These are phyloP conservation scores for Quercus mongolica DNA, from an alignment of 306 rosid genomes.

Conservation along the genomic window DNA sequence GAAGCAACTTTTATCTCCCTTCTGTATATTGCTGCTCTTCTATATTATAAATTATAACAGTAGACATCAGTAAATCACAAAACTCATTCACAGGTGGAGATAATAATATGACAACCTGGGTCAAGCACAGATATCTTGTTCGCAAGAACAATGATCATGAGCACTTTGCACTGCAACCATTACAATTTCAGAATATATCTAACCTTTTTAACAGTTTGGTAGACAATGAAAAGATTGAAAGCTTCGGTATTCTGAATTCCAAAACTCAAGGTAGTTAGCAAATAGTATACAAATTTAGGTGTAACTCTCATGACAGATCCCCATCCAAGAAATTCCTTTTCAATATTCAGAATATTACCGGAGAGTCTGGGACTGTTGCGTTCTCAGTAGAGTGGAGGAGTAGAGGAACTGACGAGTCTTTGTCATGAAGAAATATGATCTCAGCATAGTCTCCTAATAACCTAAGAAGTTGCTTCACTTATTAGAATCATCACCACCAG, in stretches of 20 bases:
- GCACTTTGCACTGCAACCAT: background rate
- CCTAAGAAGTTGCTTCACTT: slow-evolving; percentile 8
- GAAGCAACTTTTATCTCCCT: background rate
- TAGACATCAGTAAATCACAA: no score
- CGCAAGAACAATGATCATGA: background rate
- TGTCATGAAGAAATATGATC: background rate
- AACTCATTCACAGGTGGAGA: background rate
- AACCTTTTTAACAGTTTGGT: background rate
- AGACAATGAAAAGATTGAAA: background rate
- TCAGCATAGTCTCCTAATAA: background rate
- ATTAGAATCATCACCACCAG: slow-evolving; percentile 33
- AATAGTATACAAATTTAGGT: background rate
- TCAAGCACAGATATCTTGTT: background rate
- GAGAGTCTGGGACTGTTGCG: background rate
- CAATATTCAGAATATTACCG: background rate
- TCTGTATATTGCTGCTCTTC: no score
- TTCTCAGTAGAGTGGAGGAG: slow-evolving; percentile 14
- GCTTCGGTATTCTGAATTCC: background rate
- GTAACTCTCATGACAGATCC: background rate
- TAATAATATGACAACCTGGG: background rate
- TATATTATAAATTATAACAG: background rate
- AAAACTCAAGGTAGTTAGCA: background rate
- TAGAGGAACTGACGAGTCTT: slow-evolving; percentile 7
- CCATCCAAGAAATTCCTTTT: background rate
- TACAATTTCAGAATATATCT: background rate